Evolutionary conservation across 495 filamentous ascomycete species (phyloP).

Genomic region (Hypoxylon perforatum): DNA sequence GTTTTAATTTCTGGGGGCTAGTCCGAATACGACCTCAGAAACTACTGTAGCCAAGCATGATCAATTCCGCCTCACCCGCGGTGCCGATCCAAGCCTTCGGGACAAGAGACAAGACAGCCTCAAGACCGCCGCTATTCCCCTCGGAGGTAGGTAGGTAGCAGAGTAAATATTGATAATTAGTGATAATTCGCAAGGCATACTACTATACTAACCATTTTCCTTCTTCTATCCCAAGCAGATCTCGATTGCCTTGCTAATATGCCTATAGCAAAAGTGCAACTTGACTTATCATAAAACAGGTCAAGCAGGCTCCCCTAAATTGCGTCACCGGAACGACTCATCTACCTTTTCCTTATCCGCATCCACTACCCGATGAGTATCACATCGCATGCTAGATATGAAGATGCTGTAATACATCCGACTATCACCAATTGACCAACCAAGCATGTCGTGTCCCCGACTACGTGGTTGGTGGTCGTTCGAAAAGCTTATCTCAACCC

Average conservation of each 20-base stretch:
- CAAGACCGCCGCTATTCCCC: too few relatives aligned
- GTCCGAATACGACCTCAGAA: too few relatives aligned
- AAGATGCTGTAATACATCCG: neutral
- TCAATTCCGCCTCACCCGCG: too few relatives aligned
- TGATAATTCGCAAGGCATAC: neutral
- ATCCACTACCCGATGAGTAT: neutral
- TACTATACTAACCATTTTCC: neutral
- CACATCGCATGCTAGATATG: neutral
- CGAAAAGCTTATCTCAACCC: constrained; percentile 28
- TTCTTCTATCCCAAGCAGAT: neutral
- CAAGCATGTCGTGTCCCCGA: neutral
- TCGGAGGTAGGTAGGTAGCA: too few relatives aligned
- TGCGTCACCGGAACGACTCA: neutral
- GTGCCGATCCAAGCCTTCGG: too few relatives aligned
- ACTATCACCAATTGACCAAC: neutral
- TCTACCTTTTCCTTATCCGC: neutral
- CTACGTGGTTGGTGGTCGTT: constrained; percentile 3
- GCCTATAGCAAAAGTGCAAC: neutral
- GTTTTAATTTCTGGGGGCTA: too few relatives aligned
- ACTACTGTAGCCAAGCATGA: too few relatives aligned
- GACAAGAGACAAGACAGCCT: too few relatives aligned
- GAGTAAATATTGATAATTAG: too few relatives aligned
- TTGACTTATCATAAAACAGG: neutral
- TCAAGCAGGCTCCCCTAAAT: neutral
- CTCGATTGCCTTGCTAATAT: neutral